These are phyloP conservation scores for Sesbania bispinosa DNA, from an alignment of 306 rosid genomes.

Conservation along the genomic window DNA sequence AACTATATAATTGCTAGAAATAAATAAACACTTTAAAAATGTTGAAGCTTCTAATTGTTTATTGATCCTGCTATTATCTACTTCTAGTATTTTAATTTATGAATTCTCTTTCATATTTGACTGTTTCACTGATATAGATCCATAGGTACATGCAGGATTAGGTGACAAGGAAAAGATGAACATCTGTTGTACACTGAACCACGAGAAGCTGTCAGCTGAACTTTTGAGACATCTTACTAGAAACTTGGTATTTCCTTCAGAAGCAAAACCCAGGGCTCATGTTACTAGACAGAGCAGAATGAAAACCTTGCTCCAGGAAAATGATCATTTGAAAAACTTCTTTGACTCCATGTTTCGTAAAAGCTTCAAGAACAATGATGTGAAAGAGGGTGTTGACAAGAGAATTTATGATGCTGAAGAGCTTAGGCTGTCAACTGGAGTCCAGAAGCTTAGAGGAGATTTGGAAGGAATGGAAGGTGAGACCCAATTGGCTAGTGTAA, in stretches of 20 bases:
- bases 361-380: conserved; percentile 33
- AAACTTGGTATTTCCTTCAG: not conserved
- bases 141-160: conserved; percentile 62
- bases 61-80: not conserved
- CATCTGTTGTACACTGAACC: not conserved
- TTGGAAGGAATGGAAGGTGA: too few species aligned
- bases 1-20: too few species aligned
- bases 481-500: too few species aligned
- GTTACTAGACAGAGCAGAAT: conserved; percentile 8
- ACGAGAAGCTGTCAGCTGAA: too few species aligned
- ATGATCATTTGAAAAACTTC: conserved; percentile 34
- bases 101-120: not conserved
- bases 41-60: not conserved
- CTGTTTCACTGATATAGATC: conserved; percentile 17
- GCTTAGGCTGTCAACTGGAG: too few species aligned
- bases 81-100: not conserved
- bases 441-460: too few species aligned
- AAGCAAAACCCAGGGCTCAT: conserved; percentile 28
- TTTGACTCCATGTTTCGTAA: conserved; percentile 32
- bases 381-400: conserved; percentile 30
- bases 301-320: too few species aligned
- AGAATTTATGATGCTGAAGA: not conserved
- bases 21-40: not conserved
- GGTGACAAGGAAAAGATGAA: conserved; percentile 51
- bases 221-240: too few species aligned